Conservation (phyloP, 2,329 filamentous ascomycete species). For the Corynespora cassiicola region DNA sequence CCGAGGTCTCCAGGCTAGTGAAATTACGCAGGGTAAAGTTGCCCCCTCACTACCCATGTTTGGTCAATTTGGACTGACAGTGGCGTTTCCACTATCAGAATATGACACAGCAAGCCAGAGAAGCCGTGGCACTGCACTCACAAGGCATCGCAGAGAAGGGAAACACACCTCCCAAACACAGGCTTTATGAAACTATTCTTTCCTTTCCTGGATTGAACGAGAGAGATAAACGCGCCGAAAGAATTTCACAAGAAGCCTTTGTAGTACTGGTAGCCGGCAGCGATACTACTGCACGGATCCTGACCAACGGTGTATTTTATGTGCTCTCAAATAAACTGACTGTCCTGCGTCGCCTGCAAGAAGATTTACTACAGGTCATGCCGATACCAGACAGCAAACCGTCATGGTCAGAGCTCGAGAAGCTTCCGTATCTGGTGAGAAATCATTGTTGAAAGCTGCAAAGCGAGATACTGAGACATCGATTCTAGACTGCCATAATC, state of each 20-base stretch:
- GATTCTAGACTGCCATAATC: conserved; percentile 1
- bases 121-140: too few species aligned
- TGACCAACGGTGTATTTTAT: background rate
- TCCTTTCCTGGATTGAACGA: too few species aligned
- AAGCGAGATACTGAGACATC: too few species aligned
- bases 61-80: too few species aligned
- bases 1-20: background rate
- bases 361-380: background rate
- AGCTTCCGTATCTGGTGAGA: background rate
- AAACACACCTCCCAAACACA: too few species aligned
- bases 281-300: conserved; percentile 1
- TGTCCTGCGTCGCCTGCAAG: too few species aligned
- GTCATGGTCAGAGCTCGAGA: background rate
- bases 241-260: background rate
- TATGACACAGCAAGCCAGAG: too few species aligned
- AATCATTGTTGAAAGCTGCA: too few species aligned
- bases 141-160: too few species aligned
- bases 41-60: too few species aligned
- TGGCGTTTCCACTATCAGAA: too few species aligned
- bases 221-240: background rate
- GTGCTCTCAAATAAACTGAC: background rate
- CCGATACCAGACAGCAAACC: background rate
- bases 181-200: too few species aligned
- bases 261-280: background rate
- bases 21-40: background rate